A percentile compares a stretch with the other conserved stretches of the same genome.
phyloP scores from a whole-genome alignment of 345 rosid species.

The Barbarea vulgaris region DNA sequence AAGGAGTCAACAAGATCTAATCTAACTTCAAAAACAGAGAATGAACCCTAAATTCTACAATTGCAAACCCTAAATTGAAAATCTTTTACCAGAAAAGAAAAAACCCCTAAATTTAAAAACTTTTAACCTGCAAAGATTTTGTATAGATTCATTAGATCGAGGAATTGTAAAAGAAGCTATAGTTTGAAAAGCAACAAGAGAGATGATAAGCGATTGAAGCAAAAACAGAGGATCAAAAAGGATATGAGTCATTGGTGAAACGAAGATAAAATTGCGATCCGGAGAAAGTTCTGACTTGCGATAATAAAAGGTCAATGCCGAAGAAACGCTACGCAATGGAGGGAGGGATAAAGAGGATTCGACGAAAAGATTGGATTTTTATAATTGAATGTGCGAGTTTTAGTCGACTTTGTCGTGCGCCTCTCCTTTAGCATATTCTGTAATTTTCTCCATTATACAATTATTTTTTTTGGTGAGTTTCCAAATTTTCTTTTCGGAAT shows the following conservation, averaged over 20 bases:
- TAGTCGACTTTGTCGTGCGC: conserved; percentile 19
- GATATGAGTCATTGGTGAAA: conserved; percentile 43
- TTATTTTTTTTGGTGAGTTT: too few species aligned
- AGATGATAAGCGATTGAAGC: background rate
- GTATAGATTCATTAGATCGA: conserved; percentile 22
- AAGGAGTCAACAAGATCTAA: background rate
- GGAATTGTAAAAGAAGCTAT: background rate
- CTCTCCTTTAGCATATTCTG: conserved; percentile 31
- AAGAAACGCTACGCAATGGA: background rate
- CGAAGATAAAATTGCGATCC: conserved; percentile 22
- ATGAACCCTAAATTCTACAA: background rate
- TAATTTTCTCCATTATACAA: background rate
- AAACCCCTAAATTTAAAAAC: background rate
- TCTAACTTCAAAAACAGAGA: background rate
- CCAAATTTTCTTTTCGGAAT: too few species aligned
- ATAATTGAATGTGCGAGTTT: too few species aligned
- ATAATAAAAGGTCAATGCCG: conserved; percentile 21
- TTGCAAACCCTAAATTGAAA: background rate
- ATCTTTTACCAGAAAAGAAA: background rate
- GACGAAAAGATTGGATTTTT: conserved; percentile 13
- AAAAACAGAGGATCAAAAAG: conserved; percentile 22
- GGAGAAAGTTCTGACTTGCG: background rate
- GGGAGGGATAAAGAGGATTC: background rate
- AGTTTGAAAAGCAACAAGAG: background rate
- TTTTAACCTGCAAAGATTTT: background rate